A percentile compares a stretch with the other conserved stretches of the same genome.
Evolutionary conservation across 768 basidiomycete genomes (phyloP).

Genomic region (Gymnopilus dilepis): DNA sequence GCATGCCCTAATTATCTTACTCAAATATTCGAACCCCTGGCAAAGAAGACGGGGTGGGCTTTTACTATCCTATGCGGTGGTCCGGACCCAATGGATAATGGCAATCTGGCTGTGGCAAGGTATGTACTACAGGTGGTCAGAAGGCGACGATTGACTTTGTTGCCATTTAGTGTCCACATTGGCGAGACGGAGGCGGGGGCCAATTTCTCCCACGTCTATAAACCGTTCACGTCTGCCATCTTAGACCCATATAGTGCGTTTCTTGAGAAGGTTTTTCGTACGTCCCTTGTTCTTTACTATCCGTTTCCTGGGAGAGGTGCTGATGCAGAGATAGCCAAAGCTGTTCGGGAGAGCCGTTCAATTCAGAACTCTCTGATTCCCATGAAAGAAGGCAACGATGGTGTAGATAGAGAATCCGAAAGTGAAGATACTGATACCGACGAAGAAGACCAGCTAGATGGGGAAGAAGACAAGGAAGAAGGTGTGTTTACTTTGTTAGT

Average conservation of each 20-base stretch:
- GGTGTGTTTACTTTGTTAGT: too few relatives aligned
- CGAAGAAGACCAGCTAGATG: background rate
- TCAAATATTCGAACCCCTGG: background rate
- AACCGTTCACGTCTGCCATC: background rate
- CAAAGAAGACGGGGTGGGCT: constrained; percentile 4
- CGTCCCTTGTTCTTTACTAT: background rate
- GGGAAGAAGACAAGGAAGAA: background rate
- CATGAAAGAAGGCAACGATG: background rate
- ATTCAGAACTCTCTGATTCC: too few relatives aligned
- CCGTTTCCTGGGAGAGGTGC: background rate
- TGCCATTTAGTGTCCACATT: background rate
- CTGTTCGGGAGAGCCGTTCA: background rate
- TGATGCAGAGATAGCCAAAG: background rate
- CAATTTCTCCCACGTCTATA: background rate
- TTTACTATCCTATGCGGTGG: constrained; percentile 14
- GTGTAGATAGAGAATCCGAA: background rate
- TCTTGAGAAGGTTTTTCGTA: background rate
- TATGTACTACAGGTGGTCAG: background rate
- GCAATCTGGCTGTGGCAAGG: constrained; percentile 7
- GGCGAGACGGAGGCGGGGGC: background rate
- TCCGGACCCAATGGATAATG: constrained; percentile 6
- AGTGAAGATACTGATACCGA: background rate
- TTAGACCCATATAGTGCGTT: background rate
- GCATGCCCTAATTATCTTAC: background rate
- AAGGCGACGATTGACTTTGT: background rate